Evolutionary conservation across 441 rosid species (phyloP).

Genomic region (Syzygium syzygioides): DNA sequence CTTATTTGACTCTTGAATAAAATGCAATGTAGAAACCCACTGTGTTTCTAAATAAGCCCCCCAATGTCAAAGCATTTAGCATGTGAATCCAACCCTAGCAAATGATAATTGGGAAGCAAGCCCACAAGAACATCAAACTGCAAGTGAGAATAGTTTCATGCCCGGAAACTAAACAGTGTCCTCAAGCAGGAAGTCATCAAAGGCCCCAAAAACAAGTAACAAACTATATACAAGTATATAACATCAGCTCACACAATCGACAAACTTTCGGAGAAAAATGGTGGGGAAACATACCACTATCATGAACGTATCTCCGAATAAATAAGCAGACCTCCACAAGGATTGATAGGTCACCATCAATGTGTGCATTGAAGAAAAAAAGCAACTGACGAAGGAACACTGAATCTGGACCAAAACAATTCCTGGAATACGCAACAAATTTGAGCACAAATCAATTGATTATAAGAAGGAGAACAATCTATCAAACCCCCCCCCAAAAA

Average conservation of each 20-base stretch:
- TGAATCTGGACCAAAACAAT: constrained; percentile 84
- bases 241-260: neutral
- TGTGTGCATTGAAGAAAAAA: constrained; percentile 67
- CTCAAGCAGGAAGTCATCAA: neutral
- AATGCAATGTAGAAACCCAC: neutral
- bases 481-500: neutral
- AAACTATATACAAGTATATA: neutral
- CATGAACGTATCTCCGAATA: constrained; percentile 46
- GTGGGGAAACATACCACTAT: constrained; percentile 37
- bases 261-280: neutral
- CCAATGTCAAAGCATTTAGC: neutral
- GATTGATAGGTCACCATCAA: constrained; percentile 45
- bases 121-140: neutral
- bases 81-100: neutral
- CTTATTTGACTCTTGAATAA: neutral
- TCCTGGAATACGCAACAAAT: constrained; percentile 41
- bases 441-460: neutral
- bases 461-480: neutral
- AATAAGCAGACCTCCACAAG: constrained; percentile 68
- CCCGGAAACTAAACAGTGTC: neutral
- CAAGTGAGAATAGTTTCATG: neutral
- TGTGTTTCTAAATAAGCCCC: neutral
- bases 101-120: neutral
- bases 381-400: constrained; percentile 68
- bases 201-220: neutral